Evolutionary conservation across 768 basidiomycete genomes (phyloP), one percentile per base, ranked within the genome.

Genomic region (Mycena vulgaris): DNA sequence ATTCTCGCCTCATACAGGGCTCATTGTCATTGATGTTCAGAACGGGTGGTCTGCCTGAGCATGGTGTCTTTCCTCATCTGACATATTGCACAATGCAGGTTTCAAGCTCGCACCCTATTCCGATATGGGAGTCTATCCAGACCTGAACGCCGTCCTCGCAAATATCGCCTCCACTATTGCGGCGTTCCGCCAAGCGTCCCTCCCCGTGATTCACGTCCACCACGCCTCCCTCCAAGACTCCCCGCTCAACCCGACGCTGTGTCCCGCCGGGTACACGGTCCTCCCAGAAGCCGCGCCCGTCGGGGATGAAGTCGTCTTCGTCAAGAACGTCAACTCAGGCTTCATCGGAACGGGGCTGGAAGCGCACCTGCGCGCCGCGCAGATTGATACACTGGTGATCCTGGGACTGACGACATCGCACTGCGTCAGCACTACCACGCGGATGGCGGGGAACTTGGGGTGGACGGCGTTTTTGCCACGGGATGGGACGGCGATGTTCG

Each of bases 321-420:
- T 72, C 33, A 78, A 78, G 63, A 63, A 68, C 49, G 77, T 76
- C 48, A 75, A 75, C 61, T 76, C 76, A 6, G 67, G 66, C 16
- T 78, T 78, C 70, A 77, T 78, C 39, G 77, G 77, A 27, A 78
- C 76, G n/a, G 71, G 69, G 1, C 69, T 78, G 11, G 76, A 78
- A 51, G 63, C 56, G 51, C 68, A 71, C 27, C 72, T 78, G 16
- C 70, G 69, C 2, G 61, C 66, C 6, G 47, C 30, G 1, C 40
- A 63, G 16, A 75, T 78, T 30, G 68, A 73, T 28, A 73, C 63
- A 7, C 67, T 78, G 39, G 72, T 78, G n/a, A 66, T 76, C 17
- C 57, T 74, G 5, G 77, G 77, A 23, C 51, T 76, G 30, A 72
- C 76, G 7, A 75, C 76, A 21, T 69, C 71, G 25, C 73, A 75